Percentiles rank a stretch among this genome's conserved stretches.
Conservation (phyloP, 805 yeast genomes). For the Ogataea henricii region DNA sequence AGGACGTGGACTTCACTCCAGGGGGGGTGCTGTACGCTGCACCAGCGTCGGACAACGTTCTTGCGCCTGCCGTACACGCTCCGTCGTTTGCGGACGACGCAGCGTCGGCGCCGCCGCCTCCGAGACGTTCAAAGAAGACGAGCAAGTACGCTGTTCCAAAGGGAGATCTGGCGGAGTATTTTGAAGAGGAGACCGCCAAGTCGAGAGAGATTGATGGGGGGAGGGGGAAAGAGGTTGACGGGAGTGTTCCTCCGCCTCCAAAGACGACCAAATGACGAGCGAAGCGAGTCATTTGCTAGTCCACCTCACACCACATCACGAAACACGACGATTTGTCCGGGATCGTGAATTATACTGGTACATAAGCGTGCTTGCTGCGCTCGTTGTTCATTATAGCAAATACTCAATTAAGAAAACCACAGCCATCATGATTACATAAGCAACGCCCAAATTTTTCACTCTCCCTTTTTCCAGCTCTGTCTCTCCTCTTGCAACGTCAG, state of each 20-base stretch:
- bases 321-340: too few species aligned
- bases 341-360: too few species aligned
- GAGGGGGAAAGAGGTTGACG: conserved; percentile 24
- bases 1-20: conserved; percentile 25
- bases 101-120: too few species aligned
- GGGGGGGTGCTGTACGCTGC: conserved; percentile 27
- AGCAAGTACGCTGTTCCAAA: conserved; percentile 14
- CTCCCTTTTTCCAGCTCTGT: not conserved
- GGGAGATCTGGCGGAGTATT: conserved; percentile 39
- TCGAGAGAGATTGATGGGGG: conserved; percentile 42
- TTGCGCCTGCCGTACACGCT: conserved; percentile 27
- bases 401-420: too few species aligned
- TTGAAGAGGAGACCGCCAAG: conserved; percentile 44
- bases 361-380: too few species aligned
- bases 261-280: conserved; percentile 15
- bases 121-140: conserved; percentile 20
- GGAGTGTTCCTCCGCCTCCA: conserved; percentile 40
- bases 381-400: too few species aligned
- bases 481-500: conserved; percentile 28
- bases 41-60: conserved; percentile 17
- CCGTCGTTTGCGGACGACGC: conserved; percentile 22
- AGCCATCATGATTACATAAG: too few species aligned
- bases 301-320: too few species aligned
- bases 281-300: too few species aligned
- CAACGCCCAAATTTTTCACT: too few species aligned